Evolutionary conservation across 495 filamentous ascomycete genomes (phyloP).

Genomic region (Rusavskia elegans): DNA sequence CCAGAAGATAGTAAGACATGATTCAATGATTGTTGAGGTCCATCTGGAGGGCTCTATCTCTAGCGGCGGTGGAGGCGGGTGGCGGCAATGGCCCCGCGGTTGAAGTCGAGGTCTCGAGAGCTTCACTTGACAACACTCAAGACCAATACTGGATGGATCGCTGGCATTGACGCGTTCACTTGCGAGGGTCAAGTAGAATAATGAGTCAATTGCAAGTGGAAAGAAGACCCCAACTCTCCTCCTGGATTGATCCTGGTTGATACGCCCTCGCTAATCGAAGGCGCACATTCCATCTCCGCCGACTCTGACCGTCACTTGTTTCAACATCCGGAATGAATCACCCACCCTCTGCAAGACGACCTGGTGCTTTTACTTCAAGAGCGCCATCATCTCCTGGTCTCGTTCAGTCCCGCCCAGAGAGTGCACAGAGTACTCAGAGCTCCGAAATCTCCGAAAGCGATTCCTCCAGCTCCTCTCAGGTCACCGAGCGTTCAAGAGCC

Average conservation of each 20-base stretch:
- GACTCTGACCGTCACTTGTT: not conserved
- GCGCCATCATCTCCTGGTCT: constrained; percentile 12
- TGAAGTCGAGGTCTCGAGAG: too few species aligned
- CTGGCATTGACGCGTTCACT: not conserved
- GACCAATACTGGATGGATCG: too few species aligned
- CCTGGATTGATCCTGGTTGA: not conserved
- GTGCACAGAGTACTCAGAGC: constrained; percentile 1
- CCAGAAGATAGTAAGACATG: too few species aligned
- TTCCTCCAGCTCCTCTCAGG: constrained; percentile 32
- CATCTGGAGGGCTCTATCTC: too few species aligned
- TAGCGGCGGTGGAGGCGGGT: not conserved
- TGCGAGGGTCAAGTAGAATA: not conserved
- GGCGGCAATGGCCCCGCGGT: not conserved
- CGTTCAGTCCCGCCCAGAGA: constrained; percentile 10
- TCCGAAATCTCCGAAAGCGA: constrained; percentile 36
- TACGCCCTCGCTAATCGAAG: not conserved
- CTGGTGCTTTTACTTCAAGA: constrained; percentile 13
- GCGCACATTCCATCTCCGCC: not conserved
- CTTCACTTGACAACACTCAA: too few species aligned
- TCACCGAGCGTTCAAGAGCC: constrained; percentile 28
- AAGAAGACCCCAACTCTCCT: not conserved
- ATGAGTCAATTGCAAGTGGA: not conserved
- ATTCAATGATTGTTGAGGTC: too few species aligned
- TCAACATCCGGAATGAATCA: constrained; percentile 9
- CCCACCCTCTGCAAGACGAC: constrained; percentile 9